Conservation (phyloP, 1,139 yeast genomes). For the Debaryomyces nepalensis region DNA sequence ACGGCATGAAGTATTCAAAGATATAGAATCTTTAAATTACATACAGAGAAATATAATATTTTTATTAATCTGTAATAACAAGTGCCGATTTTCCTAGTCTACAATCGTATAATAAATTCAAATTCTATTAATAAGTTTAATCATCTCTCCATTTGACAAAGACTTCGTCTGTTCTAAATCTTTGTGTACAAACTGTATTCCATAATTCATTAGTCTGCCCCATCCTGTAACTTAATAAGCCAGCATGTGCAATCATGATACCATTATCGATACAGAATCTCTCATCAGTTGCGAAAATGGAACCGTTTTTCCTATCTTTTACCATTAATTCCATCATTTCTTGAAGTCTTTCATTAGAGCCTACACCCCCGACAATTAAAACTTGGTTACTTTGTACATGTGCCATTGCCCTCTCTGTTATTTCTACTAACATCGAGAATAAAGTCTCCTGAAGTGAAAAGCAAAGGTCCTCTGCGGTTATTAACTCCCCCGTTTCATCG, state of each 20-base stretch:
- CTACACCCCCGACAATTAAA: slow-evolving; percentile 96
- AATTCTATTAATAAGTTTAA: slow-evolving; percentile 21
- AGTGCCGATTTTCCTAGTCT: slow-evolving; percentile 5
- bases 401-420: slow-evolving; percentile 98
- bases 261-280: slow-evolving; percentile 97
- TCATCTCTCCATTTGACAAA: slow-evolving; percentile 85
- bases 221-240: slow-evolving; percentile 81
- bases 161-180: slow-evolving; percentile 93
- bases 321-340: slow-evolving; percentile 98
- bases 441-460: slow-evolving; percentile 90
- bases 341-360: slow-evolving; percentile 88
- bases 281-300: slow-evolving; percentile 92
- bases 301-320: slow-evolving; percentile 76
- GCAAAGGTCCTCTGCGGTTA: slow-evolving; percentile 88
- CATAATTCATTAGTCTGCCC: slow-evolving; percentile 66
- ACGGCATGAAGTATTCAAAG: slow-evolving; percentile 24
- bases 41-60: slow-evolving; percentile 5
- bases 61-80: slow-evolving; percentile 5
- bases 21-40: background rate
- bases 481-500: slow-evolving; percentile 56
- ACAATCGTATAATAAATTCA: background rate
- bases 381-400: slow-evolving; percentile 92
- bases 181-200: slow-evolving; percentile 88
- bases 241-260: slow-evolving; percentile 99
- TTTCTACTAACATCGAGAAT: slow-evolving; percentile 96